Percentiles rank a stretch among this genome's conserved stretches.
These are phyloP conservation scores for Ophiostoma sp. DNA, from an alignment of 2,329 filamentous ascomycete genomes.

Conservation along the genomic window DNA sequence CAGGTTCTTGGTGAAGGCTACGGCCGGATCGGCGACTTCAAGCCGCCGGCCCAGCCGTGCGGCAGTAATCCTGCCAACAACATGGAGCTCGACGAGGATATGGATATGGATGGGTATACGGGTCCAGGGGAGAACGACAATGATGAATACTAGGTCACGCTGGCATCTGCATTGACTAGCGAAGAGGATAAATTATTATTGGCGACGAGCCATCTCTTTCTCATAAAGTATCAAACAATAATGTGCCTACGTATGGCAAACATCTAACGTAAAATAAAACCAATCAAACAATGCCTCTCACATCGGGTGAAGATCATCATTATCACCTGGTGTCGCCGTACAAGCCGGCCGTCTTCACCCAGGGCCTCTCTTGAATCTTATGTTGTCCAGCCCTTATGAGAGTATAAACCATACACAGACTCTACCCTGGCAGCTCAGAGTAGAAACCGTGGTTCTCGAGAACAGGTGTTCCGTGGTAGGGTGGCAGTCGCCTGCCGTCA, in stretches of 20 bases:
- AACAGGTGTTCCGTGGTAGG: constrained; percentile 23
- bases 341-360: background rate
- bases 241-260: background rate
- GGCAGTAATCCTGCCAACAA: background rate
- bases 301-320: background rate
- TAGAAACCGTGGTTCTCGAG: constrained; percentile 21
- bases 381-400: background rate
- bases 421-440: constrained; percentile 26
- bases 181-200: background rate
- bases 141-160: background rate
- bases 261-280: background rate
- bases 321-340: background rate
- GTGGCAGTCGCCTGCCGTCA: constrained; percentile 26
- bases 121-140: background rate
- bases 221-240: background rate
- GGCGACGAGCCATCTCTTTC: background rate
- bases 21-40: constrained; percentile 20
- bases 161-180: background rate
- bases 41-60: background rate
- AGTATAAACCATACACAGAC: background rate
- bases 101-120: background rate
- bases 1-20: constrained; percentile 52
- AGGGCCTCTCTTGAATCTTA: background rate
- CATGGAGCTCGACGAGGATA: constrained; percentile 8
- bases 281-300: background rate